Conservation (phyloP, 208 protist species). For the Leishmania turanica region DNA sequence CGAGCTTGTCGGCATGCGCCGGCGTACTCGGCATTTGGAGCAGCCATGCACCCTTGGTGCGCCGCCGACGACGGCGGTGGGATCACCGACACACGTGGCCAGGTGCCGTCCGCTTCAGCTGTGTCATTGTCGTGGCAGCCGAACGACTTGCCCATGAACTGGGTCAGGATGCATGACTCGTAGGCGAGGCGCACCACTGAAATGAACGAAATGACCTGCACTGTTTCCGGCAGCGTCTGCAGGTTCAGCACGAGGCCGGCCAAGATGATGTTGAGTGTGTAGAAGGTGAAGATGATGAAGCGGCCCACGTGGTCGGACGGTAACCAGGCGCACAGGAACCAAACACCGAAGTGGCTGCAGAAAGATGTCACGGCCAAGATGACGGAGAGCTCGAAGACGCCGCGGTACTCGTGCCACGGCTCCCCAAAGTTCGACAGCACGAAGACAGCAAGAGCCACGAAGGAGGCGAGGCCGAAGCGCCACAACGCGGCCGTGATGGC, state of each 20-base stretch:
- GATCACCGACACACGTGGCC: neutral
- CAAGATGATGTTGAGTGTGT: constrained; percentile 61
- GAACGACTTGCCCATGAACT: constrained; percentile 52
- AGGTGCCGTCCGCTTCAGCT: neutral
- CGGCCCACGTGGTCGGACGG: constrained; percentile 31
- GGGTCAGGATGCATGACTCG: constrained; percentile 57
- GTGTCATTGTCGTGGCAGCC: constrained; percentile 24
- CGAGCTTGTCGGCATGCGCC: neutral
- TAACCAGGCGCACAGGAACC: constrained; percentile 47
- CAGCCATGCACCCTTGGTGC: too few species aligned
- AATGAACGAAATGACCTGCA: constrained; percentile 43
- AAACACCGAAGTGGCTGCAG: constrained; percentile 49
- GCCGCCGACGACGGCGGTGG: neutral
- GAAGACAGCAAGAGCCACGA: constrained; percentile 47
- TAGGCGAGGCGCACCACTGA: constrained; percentile 59
- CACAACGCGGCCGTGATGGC: constrained; percentile 39
- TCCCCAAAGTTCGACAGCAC: constrained; percentile 50
- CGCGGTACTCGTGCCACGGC: constrained; percentile 53
- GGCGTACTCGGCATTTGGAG: neutral
- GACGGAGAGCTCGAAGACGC: constrained; percentile 53
- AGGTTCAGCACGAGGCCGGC: constrained; percentile 70
- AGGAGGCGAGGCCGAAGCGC: constrained; percentile 43
- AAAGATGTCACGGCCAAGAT: constrained; percentile 58
- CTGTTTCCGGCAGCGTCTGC: constrained; percentile 41
- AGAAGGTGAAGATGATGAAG: constrained; percentile 54